Percentiles rank a stretch among this genome's conserved stretches.
Conservation (phyloP, 2,329 filamentous ascomycete genomes). For the Xylaria sp. region DNA sequence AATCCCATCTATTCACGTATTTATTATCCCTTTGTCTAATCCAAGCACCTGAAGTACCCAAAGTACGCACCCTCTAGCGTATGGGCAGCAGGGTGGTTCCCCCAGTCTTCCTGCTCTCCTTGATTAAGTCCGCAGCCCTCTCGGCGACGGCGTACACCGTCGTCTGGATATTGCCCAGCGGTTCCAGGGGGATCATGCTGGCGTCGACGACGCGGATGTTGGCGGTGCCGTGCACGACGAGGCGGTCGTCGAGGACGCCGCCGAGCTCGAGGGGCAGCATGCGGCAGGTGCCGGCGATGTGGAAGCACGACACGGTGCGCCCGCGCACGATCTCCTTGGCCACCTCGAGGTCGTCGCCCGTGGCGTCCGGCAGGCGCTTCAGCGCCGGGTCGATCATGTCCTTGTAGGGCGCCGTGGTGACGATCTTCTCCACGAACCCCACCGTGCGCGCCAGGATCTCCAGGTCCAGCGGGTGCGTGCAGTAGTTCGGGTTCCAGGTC, state of each 20-base stretch:
- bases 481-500: conserved; percentile 65
- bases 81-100: not conserved
- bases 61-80: not conserved
- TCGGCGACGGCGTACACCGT: conserved; percentile 42
- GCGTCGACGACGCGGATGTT: conserved; percentile 47
- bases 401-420: conserved; percentile 54
- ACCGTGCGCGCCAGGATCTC: conserved; percentile 59
- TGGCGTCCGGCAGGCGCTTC: conserved; percentile 50
- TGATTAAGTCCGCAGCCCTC: conserved; percentile 40
- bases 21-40: not conserved
- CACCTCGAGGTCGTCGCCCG: conserved; percentile 47
- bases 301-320: conserved; percentile 54
- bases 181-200: conserved; percentile 40
- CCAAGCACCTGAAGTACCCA: not conserved
- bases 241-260: conserved; percentile 55
- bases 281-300: conserved; percentile 61
- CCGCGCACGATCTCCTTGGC: conserved; percentile 52
- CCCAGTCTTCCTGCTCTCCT: conserved; percentile 33
- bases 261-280: conserved; percentile 59
- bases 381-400: conserved; percentile 55
- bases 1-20: not conserved
- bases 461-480: conserved; percentile 66
- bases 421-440: conserved; percentile 53
- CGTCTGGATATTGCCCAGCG: conserved; percentile 42
- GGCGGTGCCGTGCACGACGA: conserved; percentile 56